A percentile compares a stretch with the other conserved stretches of the same genome.
These are phyloP conservation scores for Alternaria burnsii DNA, from an alignment of 2,329 filamentous ascomycete genomes.

Conservation along the genomic window DNA sequence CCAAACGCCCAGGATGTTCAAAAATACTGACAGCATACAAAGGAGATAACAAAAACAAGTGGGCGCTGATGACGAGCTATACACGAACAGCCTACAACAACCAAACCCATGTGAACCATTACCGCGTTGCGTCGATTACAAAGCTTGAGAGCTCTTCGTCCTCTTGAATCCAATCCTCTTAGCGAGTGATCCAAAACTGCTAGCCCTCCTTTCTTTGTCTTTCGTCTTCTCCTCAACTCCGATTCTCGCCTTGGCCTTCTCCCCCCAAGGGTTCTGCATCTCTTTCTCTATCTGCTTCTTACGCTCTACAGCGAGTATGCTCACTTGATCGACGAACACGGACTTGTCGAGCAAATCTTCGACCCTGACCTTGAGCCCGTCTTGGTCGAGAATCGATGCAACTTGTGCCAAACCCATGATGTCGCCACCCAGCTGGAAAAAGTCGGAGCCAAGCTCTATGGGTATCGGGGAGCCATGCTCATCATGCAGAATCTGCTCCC, in stretches of 20 bases:
- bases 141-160: conserved; percentile 22
- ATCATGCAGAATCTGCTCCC: conserved; percentile 43
- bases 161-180: conserved; percentile 35
- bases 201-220: conserved; percentile 21
- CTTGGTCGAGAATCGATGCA: conserved; percentile 39
- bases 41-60: neutral
- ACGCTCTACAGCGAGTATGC: conserved; percentile 35
- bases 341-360: conserved; percentile 46
- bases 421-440: conserved; percentile 47
- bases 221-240: conserved; percentile 20
- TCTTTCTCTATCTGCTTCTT: conserved; percentile 42
- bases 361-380: conserved; percentile 36
- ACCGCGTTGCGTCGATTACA: neutral
- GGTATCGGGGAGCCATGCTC: conserved; percentile 29
- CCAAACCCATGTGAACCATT: neutral
- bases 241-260: conserved; percentile 31
- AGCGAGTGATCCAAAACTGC: conserved; percentile 17
- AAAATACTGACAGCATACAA: neutral
- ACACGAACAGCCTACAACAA: neutral
- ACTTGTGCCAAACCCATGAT: conserved; percentile 48
- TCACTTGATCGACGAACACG: conserved; percentile 42
- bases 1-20: neutral
- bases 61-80: neutral
- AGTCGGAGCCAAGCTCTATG: conserved; percentile 39
- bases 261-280: conserved; percentile 39